phyloP scores from a whole-genome alignment of 805 yeast species.

The Scheffersomyces ergatensis region DNA sequence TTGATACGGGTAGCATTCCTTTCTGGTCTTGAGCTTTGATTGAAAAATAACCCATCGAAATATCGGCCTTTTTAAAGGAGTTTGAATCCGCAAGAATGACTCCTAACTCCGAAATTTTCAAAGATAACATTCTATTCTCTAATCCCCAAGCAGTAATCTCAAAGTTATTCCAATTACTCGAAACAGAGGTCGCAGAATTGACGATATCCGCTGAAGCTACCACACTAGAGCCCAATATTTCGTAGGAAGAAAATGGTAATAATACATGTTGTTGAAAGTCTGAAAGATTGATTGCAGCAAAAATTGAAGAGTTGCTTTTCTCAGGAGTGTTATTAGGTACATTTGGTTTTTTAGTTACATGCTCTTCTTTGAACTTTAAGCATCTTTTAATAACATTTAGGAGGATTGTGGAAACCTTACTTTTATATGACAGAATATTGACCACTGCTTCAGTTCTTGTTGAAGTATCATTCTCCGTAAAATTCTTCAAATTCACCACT shows the following conservation, averaged over 20 bases:
- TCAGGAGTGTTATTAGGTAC: too few species aligned
- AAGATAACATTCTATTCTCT: background rate
- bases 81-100: background rate
- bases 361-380: background rate
- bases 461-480: background rate
- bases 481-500: background rate
- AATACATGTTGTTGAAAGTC: background rate
- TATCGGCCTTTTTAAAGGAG: background rate
- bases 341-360: too few species aligned
- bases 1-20: background rate
- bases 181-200: background rate
- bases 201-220: background rate
- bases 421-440: slow-evolving; percentile 14
- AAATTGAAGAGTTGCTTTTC: too few species aligned
- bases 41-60: background rate
- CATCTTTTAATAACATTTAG: slow-evolving; percentile 5
- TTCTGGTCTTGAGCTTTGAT: background rate
- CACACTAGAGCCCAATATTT: background rate
- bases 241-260: background rate
- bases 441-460: slow-evolving; percentile 8
- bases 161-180: background rate
- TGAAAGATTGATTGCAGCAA: background rate
- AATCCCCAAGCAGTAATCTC: background rate
- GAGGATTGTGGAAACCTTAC: slow-evolving; percentile 15
- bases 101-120: background rate